Evolutionary conservation across 306 rosid genomes (phyloP).

Genomic region (Quercus wislizeni): DNA sequence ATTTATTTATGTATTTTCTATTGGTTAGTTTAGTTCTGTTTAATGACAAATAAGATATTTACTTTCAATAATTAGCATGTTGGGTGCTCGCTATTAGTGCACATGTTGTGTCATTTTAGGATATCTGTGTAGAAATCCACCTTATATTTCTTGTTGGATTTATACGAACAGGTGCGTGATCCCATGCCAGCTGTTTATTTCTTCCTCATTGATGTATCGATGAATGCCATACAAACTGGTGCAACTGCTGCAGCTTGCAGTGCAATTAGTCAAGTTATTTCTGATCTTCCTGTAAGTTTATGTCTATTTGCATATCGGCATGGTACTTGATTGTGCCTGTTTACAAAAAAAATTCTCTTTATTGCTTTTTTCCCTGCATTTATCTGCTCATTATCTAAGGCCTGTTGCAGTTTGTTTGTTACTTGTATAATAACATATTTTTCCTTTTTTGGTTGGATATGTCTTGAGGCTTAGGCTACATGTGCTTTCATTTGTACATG

Average conservation of each 20-base stretch:
- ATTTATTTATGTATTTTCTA: background rate
- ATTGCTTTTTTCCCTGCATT: background rate
- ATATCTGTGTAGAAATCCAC: background rate
- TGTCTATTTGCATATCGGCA: slow-evolving; percentile 12
- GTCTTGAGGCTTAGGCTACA: background rate
- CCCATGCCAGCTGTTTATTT: slow-evolving; percentile 98
- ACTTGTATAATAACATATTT: background rate
- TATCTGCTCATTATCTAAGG: too few species aligned
- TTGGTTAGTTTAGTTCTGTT: background rate
- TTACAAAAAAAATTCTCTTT: background rate
- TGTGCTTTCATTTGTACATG: background rate
- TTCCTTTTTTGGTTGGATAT: background rate
- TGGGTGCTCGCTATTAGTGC: background rate
- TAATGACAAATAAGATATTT: background rate
- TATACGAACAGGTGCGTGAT: slow-evolving; percentile 55
- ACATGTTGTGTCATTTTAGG: background rate
- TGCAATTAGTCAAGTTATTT: slow-evolving; percentile 89
- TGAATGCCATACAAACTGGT: slow-evolving; percentile 97
- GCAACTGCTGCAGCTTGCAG: slow-evolving; percentile 99
- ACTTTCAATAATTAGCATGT: background rate
- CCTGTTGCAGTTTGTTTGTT: background rate
- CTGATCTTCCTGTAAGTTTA: slow-evolving; percentile 90
- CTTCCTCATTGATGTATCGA: slow-evolving; percentile 93
- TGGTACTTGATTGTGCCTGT: background rate
- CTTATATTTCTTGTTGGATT: background rate